A percentile compares a stretch with the other conserved stretches of the same genome.
phyloP scores from a whole-genome alignment of 1,284 basidiomycete genomes.

The Puccinia coronata region DNA sequence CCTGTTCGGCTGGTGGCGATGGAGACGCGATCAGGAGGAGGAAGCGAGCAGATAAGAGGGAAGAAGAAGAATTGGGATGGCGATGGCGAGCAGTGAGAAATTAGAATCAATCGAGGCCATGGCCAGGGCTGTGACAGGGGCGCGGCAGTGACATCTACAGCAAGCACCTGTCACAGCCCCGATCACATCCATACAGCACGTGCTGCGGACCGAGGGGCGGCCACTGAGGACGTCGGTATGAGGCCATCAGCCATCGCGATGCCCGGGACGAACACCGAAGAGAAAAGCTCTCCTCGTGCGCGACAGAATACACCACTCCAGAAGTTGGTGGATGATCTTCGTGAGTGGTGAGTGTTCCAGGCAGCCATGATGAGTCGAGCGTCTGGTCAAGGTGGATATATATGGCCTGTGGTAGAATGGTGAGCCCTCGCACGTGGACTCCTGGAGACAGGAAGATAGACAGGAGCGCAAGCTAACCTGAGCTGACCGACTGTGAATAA shows the following conservation, averaged over 20 bases:
- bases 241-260: too few relatives aligned
- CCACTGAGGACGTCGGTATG: too few relatives aligned
- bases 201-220: background rate
- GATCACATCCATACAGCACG: background rate
- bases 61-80: background rate
- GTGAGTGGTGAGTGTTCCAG: background rate
- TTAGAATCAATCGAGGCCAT: too few relatives aligned
- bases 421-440: background rate
- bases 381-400: too few relatives aligned
- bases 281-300: too few relatives aligned
- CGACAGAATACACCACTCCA: background rate
- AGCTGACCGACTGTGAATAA: background rate
- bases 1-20: too few relatives aligned
- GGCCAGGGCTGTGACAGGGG: too few relatives aligned
- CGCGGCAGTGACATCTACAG: background rate
- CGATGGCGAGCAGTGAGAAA: background rate
- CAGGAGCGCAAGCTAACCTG: background rate
- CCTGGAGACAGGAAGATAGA: background rate
- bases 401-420: background rate
- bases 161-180: background rate
- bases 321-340: background rate
- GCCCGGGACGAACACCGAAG: too few relatives aligned
- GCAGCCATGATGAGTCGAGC: too few relatives aligned
- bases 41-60: too few relatives aligned
- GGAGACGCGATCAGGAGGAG: too few relatives aligned